Evolutionary conservation across 805 yeast genomes (phyloP), one percentile per base, ranked within the genome.

Genomic region (Candida loeiensis): DNA sequence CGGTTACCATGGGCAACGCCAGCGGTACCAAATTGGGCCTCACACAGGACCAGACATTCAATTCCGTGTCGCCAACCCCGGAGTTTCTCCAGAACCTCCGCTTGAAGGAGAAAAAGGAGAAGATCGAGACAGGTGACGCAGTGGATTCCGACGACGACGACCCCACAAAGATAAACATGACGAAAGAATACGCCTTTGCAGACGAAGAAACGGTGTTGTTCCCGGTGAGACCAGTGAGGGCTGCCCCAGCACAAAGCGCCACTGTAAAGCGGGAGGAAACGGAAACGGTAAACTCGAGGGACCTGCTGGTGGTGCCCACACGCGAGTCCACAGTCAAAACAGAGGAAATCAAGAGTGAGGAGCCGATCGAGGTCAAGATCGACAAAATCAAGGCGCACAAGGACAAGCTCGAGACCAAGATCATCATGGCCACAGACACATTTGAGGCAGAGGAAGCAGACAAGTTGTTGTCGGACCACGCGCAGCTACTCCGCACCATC

Each of bases 141-240:
- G 35, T 11, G 17, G 38, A 35, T 8, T 17, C 15, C 19, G 73
- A 66, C 46, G 74, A 64, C 3, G 68, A 58, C 15, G 73, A 62
- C 28, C 52, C 57, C 13, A 63, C 77, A 3, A 74, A 64, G 50
- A 79, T 82, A 46, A 75, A 82, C 58, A 80, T 83, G 85, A 79
- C 78, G 40, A 72, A 74, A 51, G 82, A 74, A 36, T 79, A 78
- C 46, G 63, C 62, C 20, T 70, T 76, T 48, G 74, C 68, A 16
- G 77, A 66, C 18, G 67, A 63, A n/a, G 82, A 77, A 40, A 69
- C 79, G 0, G 73, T 66, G 14, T 57, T 82, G 22, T 82, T 84
- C 65, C 91, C 91, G 0, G 81, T 84, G 4, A 73, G 89, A 49
- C 86, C 91, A 1, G 69, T 69, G 7, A 63, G 66, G 8, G 72